Evolutionary conservation across 768 basidiomycete genomes (phyloP).

Genomic region (Mrakia hoshinonis): DNA sequence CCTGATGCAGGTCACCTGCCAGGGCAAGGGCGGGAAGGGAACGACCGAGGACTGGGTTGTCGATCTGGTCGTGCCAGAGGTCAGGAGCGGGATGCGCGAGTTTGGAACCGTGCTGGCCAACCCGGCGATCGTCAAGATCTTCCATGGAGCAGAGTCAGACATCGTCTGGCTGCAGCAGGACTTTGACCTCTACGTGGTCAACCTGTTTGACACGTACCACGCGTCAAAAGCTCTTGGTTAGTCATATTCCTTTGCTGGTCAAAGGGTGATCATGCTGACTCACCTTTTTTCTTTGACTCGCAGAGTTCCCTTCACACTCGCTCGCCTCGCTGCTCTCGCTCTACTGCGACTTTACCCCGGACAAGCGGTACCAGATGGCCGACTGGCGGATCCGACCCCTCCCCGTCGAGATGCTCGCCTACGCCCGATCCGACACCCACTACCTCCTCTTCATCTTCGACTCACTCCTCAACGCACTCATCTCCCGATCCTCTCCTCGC

Average conservation of each 20-base stretch:
- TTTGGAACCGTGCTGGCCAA: slow-evolving; percentile 78
- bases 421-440: slow-evolving; percentile 94
- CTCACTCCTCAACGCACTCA: slow-evolving; percentile 72
- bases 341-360: slow-evolving; percentile 81
- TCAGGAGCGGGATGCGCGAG: slow-evolving; percentile 64
- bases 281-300: slow-evolving; percentile 9
- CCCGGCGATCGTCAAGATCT: slow-evolving; percentile 79
- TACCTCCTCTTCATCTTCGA: slow-evolving; percentile 90
- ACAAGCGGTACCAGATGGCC: slow-evolving; percentile 92
- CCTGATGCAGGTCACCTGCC: slow-evolving; percentile 71
- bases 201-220: slow-evolving; percentile 94
- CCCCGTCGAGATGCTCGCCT: slow-evolving; percentile 76
- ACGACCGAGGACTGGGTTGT: slow-evolving; percentile 62
- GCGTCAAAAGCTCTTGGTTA: slow-evolving; percentile 76
- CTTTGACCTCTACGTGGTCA: slow-evolving; percentile 86
- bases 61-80: slow-evolving; percentile 54
- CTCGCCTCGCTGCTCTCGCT: slow-evolving; percentile 74
- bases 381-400: slow-evolving; percentile 97
- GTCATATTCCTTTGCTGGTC: no score
- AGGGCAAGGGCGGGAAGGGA: background rate
- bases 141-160: slow-evolving; percentile 91
- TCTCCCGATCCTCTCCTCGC: slow-evolving; percentile 38
- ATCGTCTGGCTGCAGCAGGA: slow-evolving; percentile 94
- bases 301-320: slow-evolving; percentile 74
- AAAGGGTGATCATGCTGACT: background rate